phyloP scores from a whole-genome alignment of 768 basidiomycete species.

The Trametes elegans region DNA sequence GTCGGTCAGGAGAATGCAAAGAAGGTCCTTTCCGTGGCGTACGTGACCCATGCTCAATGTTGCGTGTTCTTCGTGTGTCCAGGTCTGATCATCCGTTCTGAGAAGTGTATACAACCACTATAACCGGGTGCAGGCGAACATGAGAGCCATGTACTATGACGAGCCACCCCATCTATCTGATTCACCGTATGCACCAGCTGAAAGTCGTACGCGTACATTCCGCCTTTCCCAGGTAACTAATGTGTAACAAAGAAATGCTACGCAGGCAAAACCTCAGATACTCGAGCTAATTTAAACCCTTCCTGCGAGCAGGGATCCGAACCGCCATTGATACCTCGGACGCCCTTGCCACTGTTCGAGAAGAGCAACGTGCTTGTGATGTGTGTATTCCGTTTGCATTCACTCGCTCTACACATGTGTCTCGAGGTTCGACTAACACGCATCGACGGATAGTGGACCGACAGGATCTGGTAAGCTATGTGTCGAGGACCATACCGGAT shows the following conservation, averaged over 20 bases:
- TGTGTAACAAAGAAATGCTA: no score
- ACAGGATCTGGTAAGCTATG: slow-evolving; percentile 70
- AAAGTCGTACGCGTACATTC: neutral
- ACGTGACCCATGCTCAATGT: slow-evolving; percentile 33
- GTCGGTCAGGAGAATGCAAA: slow-evolving; percentile 92
- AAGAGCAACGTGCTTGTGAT: slow-evolving; percentile 96
- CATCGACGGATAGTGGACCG: slow-evolving; percentile 51
- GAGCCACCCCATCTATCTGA: slow-evolving; percentile 23
- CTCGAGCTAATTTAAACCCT: neutral
- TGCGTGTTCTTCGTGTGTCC: neutral
- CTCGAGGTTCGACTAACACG: slow-evolving; percentile 23
- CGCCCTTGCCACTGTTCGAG: slow-evolving; percentile 66
- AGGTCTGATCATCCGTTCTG: neutral
- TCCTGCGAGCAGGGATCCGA: neutral
- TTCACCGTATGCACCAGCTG: neutral
- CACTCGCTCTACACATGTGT: neutral
- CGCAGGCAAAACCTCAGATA: neutral
- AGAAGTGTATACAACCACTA: slow-evolving; percentile 92
- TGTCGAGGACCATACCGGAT: neutral
- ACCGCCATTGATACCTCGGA: slow-evolving; percentile 39
- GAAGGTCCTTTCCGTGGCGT: slow-evolving; percentile 94
- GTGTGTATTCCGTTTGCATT: slow-evolving; percentile 43
- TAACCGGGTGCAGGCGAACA: slow-evolving; percentile 78
- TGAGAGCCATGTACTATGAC: slow-evolving; percentile 28
- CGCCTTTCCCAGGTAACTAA: neutral